Evolutionary conservation across 441 rosid genomes (phyloP).

Genomic region (Erysimum cheiri): DNA sequence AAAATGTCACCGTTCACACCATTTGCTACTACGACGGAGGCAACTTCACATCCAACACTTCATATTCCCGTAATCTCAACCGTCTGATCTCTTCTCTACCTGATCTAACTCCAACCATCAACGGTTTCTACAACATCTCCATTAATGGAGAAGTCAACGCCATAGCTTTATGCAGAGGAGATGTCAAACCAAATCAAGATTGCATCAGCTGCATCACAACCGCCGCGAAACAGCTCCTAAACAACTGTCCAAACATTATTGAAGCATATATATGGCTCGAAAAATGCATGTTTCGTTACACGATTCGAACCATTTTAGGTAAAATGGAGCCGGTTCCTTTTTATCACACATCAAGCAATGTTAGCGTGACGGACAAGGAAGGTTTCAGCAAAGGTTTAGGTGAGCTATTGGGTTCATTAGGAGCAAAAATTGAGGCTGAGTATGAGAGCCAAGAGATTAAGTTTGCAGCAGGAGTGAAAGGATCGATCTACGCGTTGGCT

Average conservation of each 20-base stretch:
- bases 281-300: constrained; percentile 51
- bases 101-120: constrained; percentile 30
- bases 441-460: constrained; percentile 48
- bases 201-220: constrained; percentile 51
- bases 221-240: constrained; percentile 36
- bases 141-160: constrained; percentile 45
- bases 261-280: constrained; percentile 45
- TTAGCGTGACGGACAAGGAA: constrained; percentile 31
- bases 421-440: constrained; percentile 35
- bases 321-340: constrained; percentile 4
- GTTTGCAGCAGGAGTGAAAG: constrained; percentile 42
- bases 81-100: constrained; percentile 47
- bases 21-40: constrained; percentile 33
- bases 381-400: constrained; percentile 44
- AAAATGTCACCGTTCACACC: constrained; percentile 25
- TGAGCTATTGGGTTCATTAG: constrained; percentile 39
- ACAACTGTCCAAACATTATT: constrained; percentile 49
- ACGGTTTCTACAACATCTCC: constrained; percentile 64
- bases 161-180: constrained; percentile 63
- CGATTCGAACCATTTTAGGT: constrained; percentile 41
- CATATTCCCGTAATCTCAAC: constrained; percentile 51
- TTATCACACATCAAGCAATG: neutral
- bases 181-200: constrained; percentile 35
- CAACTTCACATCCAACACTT: constrained; percentile 52
- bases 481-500: constrained; percentile 47